A percentile compares a stretch with the other conserved stretches of the same genome.
Evolutionary conservation across 441 rosid genomes (phyloP).

Genomic region (Pelargonium fulgidum): DNA sequence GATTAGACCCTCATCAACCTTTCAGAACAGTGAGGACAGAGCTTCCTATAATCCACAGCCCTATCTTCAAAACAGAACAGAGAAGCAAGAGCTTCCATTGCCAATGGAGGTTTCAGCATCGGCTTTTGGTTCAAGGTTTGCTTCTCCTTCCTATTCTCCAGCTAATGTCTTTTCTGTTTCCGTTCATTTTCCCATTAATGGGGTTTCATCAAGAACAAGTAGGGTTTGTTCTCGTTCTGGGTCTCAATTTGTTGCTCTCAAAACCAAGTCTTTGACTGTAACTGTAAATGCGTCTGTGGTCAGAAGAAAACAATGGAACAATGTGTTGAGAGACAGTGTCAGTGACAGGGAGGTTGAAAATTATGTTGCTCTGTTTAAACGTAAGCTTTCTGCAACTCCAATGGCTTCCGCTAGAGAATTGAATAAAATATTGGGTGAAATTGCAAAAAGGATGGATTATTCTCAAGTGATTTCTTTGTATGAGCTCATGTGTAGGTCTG

Average conservation of each 20-base stretch:
- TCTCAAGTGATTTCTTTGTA: background rate
- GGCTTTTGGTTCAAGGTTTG: background rate
- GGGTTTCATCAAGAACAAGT: background rate
- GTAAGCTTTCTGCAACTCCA: background rate
- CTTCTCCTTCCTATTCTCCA: background rate
- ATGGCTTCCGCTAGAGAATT: background rate
- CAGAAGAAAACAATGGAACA: too few relatives aligned
- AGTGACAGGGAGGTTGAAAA: background rate
- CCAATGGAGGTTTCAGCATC: background rate
- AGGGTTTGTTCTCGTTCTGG: background rate
- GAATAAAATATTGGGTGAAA: background rate
- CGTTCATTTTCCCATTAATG: background rate
- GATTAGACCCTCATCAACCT: too few relatives aligned
- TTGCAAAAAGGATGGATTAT: background rate
- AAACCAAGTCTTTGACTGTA: background rate
- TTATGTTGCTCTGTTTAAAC: background rate
- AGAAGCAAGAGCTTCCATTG: too few relatives aligned
- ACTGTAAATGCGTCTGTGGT: too few relatives aligned
- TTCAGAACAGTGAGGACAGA: too few relatives aligned
- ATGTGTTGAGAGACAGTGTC: too few relatives aligned
- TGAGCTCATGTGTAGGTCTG: background rate
- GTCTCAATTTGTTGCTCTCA: background rate
- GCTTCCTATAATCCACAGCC: too few relatives aligned
- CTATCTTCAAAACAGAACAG: too few relatives aligned
- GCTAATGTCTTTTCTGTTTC: background rate